These are phyloP conservation scores for Fusarium beomiforme DNA, from an alignment of 2,329 filamentous ascomycete genomes.

Conservation along the genomic window DNA sequence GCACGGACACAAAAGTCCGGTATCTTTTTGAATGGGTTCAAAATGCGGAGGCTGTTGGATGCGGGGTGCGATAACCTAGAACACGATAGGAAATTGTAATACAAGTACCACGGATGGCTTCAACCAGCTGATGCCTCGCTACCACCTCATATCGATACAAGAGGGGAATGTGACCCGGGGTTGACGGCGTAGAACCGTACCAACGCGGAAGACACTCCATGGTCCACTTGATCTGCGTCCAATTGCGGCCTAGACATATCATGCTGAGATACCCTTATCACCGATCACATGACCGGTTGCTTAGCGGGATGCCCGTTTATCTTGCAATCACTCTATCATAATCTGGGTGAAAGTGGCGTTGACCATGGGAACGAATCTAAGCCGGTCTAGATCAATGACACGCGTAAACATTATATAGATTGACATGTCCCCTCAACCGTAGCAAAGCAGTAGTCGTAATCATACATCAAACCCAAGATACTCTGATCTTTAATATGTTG, in stretches of 20 bases:
- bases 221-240: conserved; percentile 10
- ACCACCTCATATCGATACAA: neutral
- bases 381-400: neutral
- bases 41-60: conserved; percentile 22
- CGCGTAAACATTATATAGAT: conserved; percentile 12
- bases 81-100: conserved; percentile 27
- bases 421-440: neutral
- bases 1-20: conserved; percentile 29
- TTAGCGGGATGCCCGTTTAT: conserved; percentile 15
- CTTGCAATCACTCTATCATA: neutral
- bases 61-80: conserved; percentile 30
- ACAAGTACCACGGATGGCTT: conserved; percentile 26
- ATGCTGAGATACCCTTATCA: conserved; percentile 8
- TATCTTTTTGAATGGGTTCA: neutral
- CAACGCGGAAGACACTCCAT: conserved; percentile 6
- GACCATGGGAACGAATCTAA: neutral
- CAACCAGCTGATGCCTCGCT: conserved; percentile 27
- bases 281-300: conserved; percentile 36
- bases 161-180: conserved; percentile 18
- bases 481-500: conserved; percentile 5
- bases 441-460: neutral
- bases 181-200: conserved; percentile 25
- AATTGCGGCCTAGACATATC: conserved; percentile 16
- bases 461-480: neutral
- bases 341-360: conserved; percentile 3